Evolutionary conservation across 2,329 filamentous ascomycete species (phyloP), one percentile per base, ranked within the genome.

Genomic region (Phyllosticta citribraziliensis): DNA sequence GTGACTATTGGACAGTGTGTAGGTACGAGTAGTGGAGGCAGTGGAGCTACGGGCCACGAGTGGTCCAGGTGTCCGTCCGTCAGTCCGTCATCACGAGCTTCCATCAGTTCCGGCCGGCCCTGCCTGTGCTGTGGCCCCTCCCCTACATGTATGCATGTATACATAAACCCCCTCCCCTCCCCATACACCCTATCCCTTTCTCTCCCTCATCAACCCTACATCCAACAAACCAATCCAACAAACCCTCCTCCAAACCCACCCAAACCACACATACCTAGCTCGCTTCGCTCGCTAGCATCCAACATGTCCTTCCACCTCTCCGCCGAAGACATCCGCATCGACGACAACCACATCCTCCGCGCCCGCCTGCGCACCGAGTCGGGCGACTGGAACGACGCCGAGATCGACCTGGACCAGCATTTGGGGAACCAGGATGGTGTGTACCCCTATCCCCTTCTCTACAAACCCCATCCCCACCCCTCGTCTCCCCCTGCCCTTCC

Each of bases 361-460:
- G 79, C 76, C 62, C 64, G 69, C 55, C 77, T 80, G 55, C 67
- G 63, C 17, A 74, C 74, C 57, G 72, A 62, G 2, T 69, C 78
- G 5, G 80, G 78, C 52, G 75, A 81, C 0, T 70, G 68, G 58
- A 66, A 75, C 25, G 76, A 83, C 24, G 67, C 75, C 12, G 71
- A 76, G 67, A 67, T 82, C 58, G 73, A 83, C 67, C 76, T 84
- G 63, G 77, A 84, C 72, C 56, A 73, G 2, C 67, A 71, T 66
- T 73, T 84, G 56, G 81, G 82, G 40, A 84, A 84, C 73, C 64
- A 77, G 57, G 67, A 83, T 62, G 82, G 81, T 79, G 63, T 33
- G 69, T 53, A n/a, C n/a, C 62, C 24, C 58, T 58, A n/a, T n/a
- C n/a, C n/a, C n/a, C n/a, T n/a, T n/a, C n/a, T n/a, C n/a, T n/a